Evolutionary conservation across 306 rosid species (phyloP), one percentile per base, ranked within the genome.

Genomic region (Quercus mongolica): DNA sequence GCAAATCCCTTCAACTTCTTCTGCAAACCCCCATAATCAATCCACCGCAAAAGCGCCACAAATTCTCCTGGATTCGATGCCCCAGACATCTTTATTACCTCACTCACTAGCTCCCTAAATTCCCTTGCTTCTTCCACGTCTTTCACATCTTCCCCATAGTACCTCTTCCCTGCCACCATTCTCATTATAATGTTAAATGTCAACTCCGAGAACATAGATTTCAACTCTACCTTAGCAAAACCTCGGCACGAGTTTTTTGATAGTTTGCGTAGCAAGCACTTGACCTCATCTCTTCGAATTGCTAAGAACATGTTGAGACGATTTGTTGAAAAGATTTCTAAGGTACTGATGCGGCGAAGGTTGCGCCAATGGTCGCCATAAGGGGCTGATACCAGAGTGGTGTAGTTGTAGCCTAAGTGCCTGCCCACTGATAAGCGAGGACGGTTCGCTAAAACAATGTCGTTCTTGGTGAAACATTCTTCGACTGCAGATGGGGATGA

Each of bases 361-460:
- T 89, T 93, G 21, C 94, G 94, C 97, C 97, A 93, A 73, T 88
- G 94, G 25, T 91, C 96, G 5, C 96, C 96, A 55, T 91, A 87
- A 1, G 92, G 68, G 1, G 97, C 1, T 1, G 33, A 0, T 0
- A 63, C 1, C 0, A 93, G 1, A 2, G 59, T 76, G 74, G 94
- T 88, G 75, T 74, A 9, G 86, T 91, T 61, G 71, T 81, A 93
- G 67, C 59, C 86, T 0, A 91, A 0, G 80, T 88, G 73, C 83
- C 91, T 89, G 56, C 76, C 78, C 35, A 41, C 15, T 38, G 19
- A 18, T 1, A 82, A 54, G 13, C 3, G 76, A 1, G 87, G 58
- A 8, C 96, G 96, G 75, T 87, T 85, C 0, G 93, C 98, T 0
- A 91, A 71, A 30, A 84, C 73, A 69, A 87, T 44, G 80, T 93